Evolutionary conservation across 768 basidiomycete genomes (phyloP), one percentile per base, ranked within the genome.

Genomic region (Agaricus bisporus): DNA sequence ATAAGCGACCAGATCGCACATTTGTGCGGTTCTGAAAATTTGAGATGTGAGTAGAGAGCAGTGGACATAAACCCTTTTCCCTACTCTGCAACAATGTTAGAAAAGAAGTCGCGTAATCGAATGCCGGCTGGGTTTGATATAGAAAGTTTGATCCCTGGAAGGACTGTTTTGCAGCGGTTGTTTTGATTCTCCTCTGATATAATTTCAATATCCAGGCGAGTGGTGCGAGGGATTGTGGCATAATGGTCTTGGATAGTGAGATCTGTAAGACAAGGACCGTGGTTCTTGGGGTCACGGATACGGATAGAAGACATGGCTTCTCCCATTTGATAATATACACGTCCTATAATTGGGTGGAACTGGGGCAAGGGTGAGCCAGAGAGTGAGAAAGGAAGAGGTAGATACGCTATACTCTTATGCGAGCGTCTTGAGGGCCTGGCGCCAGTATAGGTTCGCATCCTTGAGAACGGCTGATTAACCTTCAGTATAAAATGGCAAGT

Each of bases 321-420:
- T 11, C 61, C 61, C 45, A 60, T 55, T 5, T 46, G 53, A 48
- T 62, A 62, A 5, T 48, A 49, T 39, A 58, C 43, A 9, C 46
- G 49, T 8, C 48, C 15, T 41, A 62, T 43, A 5, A 45, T 57
- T 20, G 57, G 61, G 46, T 62, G 59, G 38, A 58, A 43, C 61
- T 62, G 32, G n/a, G 15, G 14, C 29, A n/a, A 15, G 11, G 18
- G 6, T 11, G 44, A 15, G 49, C 11, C 14, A 9, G 15, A 20
- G 50, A 3, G 28, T 9, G 36, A 17, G 15, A 10, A 48, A 25
- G 3, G 26, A 18, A 9, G 14, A 29, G 32, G 32, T 32, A 14
- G 25, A 14, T n/a, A 15, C 20, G 18, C 5, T 42, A 3, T 28
- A 45, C 51, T 22, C 50, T 41, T 36, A 51, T 25, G 25, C n/a